Percentiles rank a stretch among this genome's conserved stretches.
Conservation (phyloP, 352 stramenopile genomes). For the Phytophthora constricta region DNA sequence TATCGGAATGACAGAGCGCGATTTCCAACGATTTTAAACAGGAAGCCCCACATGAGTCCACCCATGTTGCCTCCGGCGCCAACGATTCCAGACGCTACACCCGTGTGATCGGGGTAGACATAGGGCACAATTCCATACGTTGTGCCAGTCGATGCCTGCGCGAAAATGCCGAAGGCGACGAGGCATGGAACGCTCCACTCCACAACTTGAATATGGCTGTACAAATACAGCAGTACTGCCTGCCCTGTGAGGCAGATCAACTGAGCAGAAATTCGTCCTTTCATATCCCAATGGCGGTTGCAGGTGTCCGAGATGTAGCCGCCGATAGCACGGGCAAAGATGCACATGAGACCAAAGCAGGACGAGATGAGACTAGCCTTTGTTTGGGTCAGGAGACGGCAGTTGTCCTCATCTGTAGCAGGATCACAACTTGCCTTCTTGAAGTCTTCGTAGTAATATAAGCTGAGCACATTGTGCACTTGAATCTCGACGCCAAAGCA, state of each 20-base stretch:
- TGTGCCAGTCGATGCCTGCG: slow-evolving; percentile 48
- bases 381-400: slow-evolving; percentile 35
- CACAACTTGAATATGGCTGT: slow-evolving; percentile 60
- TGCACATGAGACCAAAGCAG: slow-evolving; percentile 94
- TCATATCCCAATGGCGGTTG: slow-evolving; percentile 84
- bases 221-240: slow-evolving; percentile 84
- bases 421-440: slow-evolving; percentile 50
- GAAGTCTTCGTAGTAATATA: slow-evolving; percentile 93
- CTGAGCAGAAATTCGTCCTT: slow-evolving; percentile 84
- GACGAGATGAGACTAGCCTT: slow-evolving; percentile 82
- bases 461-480: slow-evolving; percentile 93
- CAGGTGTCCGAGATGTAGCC: slow-evolving; percentile 83
- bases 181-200: slow-evolving; percentile 75
- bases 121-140: slow-evolving; percentile 76
- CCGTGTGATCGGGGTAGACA: slow-evolving; percentile 45
- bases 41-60: slow-evolving; percentile 53
- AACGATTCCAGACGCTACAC: slow-evolving; percentile 54
- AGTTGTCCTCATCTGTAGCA: slow-evolving; percentile 12
- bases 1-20: slow-evolving; percentile 48
- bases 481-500: slow-evolving; percentile 95
- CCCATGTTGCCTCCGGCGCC: slow-evolving; percentile 61
- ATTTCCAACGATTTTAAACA: slow-evolving; percentile 52
- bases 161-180: slow-evolving; percentile 91
- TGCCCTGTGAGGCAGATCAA: slow-evolving; percentile 76
- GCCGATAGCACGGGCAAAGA: slow-evolving; percentile 91